Evolutionary conservation across 2,329 filamentous ascomycete genomes (phyloP), one percentile per base, ranked within the genome.

Genomic region (Botrytis byssoidea): DNA sequence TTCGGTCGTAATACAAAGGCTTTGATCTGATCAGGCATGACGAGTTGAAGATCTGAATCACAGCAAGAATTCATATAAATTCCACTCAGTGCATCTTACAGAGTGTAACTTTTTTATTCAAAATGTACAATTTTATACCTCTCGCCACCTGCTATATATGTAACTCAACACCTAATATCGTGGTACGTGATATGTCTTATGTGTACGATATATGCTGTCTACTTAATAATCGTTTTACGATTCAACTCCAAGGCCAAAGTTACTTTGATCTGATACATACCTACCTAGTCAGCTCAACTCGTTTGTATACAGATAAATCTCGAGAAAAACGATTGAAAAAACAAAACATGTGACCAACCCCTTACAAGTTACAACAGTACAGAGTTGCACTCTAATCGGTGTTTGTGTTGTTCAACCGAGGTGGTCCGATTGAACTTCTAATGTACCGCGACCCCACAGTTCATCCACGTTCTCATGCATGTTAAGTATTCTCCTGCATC

Each of bases 1-100:
- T 44, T 71, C 61, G 35, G 51, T 75, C 79, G 77, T 79, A 80
- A 76, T 77, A 76, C 77, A 78, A 74, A 75, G 77, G 76, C 70
- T 66, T 70, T 76, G 77, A 67, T 71, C 72, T 73, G 61, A 67
- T 71, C 70, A 55, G 61, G 66, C 67, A 65, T 55, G 57, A 63
- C 72, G 61, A 75, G 68, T 76, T 48, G 64, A 74, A 72, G 76
- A 77, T 78, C 76, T 74, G 42, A 76, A 79, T 77, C 76, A n/a
- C 16, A 55, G n/a, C 22, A 42, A 51, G 59, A 66, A 44, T 25
- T 29, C 22, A 72, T 32, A 42, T 6, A 72, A 57, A 68, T 29
- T 72, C 70, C 70, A 32, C 70, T 72, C 61, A 59, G n/a, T 68
- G 66, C 66, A 68, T 68, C 35, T 57, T 42, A 32, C 48, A 68